A percentile compares a stretch with the other conserved stretches of the same genome.
Evolutionary conservation across 2,329 filamentous ascomycete species (phyloP).

Genomic region (Cryphonectria nitschkei): DNA sequence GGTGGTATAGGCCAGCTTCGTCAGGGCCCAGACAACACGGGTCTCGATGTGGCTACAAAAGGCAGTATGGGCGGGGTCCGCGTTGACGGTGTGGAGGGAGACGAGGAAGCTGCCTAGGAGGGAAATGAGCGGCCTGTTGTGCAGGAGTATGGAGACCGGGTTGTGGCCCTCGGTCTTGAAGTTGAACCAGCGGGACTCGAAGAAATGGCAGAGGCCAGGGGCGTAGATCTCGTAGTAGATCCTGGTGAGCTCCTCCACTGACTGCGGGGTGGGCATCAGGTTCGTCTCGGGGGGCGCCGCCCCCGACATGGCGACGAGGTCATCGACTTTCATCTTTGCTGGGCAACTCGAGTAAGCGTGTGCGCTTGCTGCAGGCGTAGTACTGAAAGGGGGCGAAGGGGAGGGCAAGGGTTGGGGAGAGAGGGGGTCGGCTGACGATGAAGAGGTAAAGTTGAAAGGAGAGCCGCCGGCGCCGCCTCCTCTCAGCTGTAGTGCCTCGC

Average conservation of each 20-base stretch:
- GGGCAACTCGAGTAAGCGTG: conserved; percentile 48
- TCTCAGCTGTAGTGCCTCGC: conserved; percentile 52
- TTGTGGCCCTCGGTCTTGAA: conserved; percentile 48
- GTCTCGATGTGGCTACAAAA: conserved; percentile 60
- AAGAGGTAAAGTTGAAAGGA: conserved; percentile 39
- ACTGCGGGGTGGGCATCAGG: conserved; percentile 53
- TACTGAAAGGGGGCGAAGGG: conserved; percentile 36
- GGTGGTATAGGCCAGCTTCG: conserved; percentile 51
- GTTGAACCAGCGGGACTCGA: conserved; percentile 85
- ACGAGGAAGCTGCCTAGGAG: conserved; percentile 69
- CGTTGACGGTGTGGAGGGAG: conserved; percentile 53
- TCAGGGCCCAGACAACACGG: conserved; percentile 63
- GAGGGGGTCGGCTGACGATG: conserved; percentile 37
- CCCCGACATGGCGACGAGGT: conserved; percentile 68
- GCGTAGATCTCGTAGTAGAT: conserved; percentile 77
- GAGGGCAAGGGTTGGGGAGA: conserved; percentile 35
- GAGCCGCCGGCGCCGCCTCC: conserved; percentile 56
- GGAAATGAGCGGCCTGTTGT: conserved; percentile 62
- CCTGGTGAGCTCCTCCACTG: conserved; percentile 67
- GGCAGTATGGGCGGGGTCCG: conserved; percentile 56
- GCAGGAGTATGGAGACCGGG: conserved; percentile 50
- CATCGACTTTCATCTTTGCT: conserved; percentile 72
- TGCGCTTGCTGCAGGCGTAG: conserved; percentile 28
- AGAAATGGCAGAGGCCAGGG: conserved; percentile 71
- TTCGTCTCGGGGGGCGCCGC: conserved; percentile 59